Percentiles rank a stretch among this genome's conserved stretches.
These are phyloP conservation scores for Pleurotus eryngii DNA, from an alignment of 768 basidiomycete species.

Conservation along the genomic window DNA sequence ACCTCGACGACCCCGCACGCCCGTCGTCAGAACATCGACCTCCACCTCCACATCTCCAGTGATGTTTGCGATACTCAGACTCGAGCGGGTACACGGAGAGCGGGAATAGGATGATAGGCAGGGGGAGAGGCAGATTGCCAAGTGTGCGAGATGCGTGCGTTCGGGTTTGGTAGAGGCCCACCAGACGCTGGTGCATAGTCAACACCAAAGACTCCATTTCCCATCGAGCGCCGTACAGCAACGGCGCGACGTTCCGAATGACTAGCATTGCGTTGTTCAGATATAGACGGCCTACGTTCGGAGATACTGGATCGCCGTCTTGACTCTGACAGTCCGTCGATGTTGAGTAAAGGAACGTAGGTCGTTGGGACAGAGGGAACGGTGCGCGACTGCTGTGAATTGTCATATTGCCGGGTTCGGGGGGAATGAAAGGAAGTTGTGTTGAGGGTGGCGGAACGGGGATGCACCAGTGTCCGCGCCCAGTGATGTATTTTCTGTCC, in stretches of 20 bases:
- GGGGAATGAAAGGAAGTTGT: conserved; percentile 9
- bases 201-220: conserved; percentile 3
- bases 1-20: too few species aligned
- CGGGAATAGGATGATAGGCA: neutral
- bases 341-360: conserved; percentile 14
- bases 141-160: conserved; percentile 49
- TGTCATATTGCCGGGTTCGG: conserved; percentile 23
- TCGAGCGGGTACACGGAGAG: neutral
- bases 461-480: conserved; percentile 7
- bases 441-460: neutral
- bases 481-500: conserved; percentile 3
- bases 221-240: conserved; percentile 3
- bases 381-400: conserved; percentile 16
- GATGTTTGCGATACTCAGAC: neutral
- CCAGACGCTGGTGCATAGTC: neutral
- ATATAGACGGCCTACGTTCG: neutral
- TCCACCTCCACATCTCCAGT: neutral
- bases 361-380: conserved; percentile 51
- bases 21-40: too few species aligned
- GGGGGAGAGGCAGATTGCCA: conserved; percentile 7
- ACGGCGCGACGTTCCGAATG: conserved; percentile 3
- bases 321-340: conserved; percentile 2
- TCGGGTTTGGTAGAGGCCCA: conserved; percentile 56
- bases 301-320: conserved; percentile 5
- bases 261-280: neutral